These are phyloP conservation scores for Pythium graminicola DNA, from an alignment of 352 stramenopile species.

Conservation along the genomic window DNA sequence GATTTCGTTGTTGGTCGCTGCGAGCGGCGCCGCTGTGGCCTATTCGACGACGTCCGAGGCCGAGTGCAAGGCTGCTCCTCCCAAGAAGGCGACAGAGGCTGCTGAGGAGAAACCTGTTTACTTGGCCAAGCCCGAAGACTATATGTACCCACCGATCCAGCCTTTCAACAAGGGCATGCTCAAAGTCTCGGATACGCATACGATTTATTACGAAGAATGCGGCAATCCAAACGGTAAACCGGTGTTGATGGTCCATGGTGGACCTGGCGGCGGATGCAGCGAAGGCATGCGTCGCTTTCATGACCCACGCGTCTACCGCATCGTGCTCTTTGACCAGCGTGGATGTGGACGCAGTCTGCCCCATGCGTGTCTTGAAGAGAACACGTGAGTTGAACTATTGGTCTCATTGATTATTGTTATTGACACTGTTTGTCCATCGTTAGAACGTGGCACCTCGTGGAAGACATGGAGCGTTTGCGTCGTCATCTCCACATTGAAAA, in stretches of 20 bases:
- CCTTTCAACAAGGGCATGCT: constrained; percentile 79
- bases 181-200: constrained; percentile 75
- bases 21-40: constrained; percentile 3
- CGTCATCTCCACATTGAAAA: constrained; percentile 80
- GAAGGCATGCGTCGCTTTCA: constrained; percentile 89
- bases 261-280: constrained; percentile 86
- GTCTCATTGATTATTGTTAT: neutral
- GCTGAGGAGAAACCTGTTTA: constrained; percentile 23
- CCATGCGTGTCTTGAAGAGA: constrained; percentile 82
- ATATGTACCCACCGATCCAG: constrained; percentile 78
- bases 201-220: constrained; percentile 89
- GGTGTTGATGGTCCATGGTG: constrained; percentile 93
- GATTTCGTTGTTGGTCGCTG: constrained; percentile 7
- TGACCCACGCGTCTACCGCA: constrained; percentile 86
- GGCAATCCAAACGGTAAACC: constrained; percentile 83
- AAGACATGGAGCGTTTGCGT: constrained; percentile 91
- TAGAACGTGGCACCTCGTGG: constrained; percentile 85
- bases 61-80: constrained; percentile 16
- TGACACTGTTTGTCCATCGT: neutral
- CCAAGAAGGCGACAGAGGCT: neutral
- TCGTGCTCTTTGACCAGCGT: constrained; percentile 93
- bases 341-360: constrained; percentile 86
- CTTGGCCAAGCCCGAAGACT: constrained; percentile 48
- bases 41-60: constrained; percentile 12
- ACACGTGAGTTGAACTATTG: constrained; percentile 46